Conservation (phyloP, 2,329 filamentous ascomycete genomes). For the Graphiopsis chlorocephala region DNA sequence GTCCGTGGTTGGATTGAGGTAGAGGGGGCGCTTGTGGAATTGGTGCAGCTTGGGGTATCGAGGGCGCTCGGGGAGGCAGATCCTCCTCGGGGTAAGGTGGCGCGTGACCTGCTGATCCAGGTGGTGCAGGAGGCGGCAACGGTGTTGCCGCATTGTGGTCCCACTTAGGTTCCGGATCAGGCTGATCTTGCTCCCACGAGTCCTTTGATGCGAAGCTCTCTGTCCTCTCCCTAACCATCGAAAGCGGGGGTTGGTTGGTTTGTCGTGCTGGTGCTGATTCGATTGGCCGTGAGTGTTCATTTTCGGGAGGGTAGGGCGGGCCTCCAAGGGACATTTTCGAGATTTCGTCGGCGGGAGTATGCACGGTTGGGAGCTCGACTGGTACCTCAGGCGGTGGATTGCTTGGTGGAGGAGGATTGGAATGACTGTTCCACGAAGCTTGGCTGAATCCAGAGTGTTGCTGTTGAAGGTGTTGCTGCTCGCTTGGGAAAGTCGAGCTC, state of each 20-base stretch:
- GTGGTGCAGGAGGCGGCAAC: conserved; percentile 7
- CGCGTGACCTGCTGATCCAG: conserved; percentile 1
- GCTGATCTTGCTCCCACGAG: conserved; percentile 19
- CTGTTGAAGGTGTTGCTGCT: conserved; percentile 6
- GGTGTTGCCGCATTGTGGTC: background rate
- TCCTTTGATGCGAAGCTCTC: conserved; percentile 18
- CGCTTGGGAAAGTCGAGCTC: background rate
- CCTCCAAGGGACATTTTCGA: conserved; percentile 36
- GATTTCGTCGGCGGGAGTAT: conserved; percentile 41
- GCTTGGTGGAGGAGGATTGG: conserved; percentile 16
- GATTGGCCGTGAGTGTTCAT: conserved; percentile 22
- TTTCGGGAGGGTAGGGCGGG: conserved; percentile 12
- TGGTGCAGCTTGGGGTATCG: conserved; percentile 10
- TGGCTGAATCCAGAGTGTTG: conserved; percentile 2
- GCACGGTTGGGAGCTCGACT: conserved; percentile 42
- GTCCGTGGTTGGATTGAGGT: conserved; percentile 5
- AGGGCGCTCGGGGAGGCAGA: background rate
- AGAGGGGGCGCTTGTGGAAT: conserved; percentile 19
- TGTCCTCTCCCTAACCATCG: conserved; percentile 21
- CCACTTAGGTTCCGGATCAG: conserved; percentile 2
- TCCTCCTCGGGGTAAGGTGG: conserved; percentile 9
- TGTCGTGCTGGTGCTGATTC: conserved; percentile 29
- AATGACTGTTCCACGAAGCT: conserved; percentile 10
- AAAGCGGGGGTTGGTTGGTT: conserved; percentile 28
- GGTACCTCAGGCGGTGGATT: conserved; percentile 29